phyloP scores from a whole-genome alignment of 2,329 filamentous ascomycete genomes.

The Cytospora leucostoma region DNA sequence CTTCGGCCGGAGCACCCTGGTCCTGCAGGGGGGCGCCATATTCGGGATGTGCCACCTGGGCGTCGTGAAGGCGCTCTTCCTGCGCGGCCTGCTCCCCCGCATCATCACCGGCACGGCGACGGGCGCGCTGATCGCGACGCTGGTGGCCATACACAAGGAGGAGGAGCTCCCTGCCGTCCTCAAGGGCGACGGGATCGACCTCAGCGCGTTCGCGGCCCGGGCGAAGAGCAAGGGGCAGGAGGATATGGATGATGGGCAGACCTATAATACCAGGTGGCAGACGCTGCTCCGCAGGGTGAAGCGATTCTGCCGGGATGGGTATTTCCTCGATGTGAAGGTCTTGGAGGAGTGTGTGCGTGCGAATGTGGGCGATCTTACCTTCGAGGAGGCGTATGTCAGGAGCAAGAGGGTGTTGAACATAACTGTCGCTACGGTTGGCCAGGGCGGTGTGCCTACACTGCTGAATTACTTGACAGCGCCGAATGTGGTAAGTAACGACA shows the following conservation, averaged over 20 bases:
- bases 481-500: constrained; percentile 70
- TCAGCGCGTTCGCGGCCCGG: constrained; percentile 69
- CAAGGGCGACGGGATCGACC: constrained; percentile 76
- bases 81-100: constrained; percentile 77
- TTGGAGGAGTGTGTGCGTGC: constrained; percentile 81
- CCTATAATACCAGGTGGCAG: constrained; percentile 47
- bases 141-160: constrained; percentile 85
- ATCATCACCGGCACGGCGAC: constrained; percentile 92
- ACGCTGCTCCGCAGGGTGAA: constrained; percentile 67
- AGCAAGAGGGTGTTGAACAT: constrained; percentile 91
- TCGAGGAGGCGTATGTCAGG: constrained; percentile 85
- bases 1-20: constrained; percentile 81
- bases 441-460: constrained; percentile 76
- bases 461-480: constrained; percentile 93
- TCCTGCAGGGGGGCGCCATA: constrained; percentile 87
- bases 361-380: constrained; percentile 87
- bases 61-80: constrained; percentile 83
- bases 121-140: constrained; percentile 83
- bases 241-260: constrained; percentile 35
- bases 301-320: constrained; percentile 74
- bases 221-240: constrained; percentile 34
- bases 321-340: constrained; percentile 80
- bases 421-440: constrained; percentile 75
- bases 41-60: constrained; percentile 90
- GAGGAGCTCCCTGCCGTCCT: constrained; percentile 79